Evolutionary conservation across 139 green algal genomes (phyloP), one percentile per base, ranked within the genome.

Genomic region (Coccomyxa sp.): DNA sequence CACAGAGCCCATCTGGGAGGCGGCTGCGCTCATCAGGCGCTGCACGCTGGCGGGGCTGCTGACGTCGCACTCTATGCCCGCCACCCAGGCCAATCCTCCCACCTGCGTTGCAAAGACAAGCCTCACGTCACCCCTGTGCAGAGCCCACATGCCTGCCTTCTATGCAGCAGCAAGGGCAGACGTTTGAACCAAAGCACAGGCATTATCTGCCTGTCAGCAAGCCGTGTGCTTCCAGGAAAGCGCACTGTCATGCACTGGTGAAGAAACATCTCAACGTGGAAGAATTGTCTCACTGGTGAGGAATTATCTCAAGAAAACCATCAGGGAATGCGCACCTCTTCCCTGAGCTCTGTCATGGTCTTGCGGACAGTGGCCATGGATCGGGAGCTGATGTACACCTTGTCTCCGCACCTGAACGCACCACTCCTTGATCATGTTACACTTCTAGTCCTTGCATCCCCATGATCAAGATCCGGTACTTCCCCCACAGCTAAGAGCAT

Each of bases 341-440:
- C 71, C 6, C 76, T 75, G 34, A 93, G 78, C 76, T 89, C 81
- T 37, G 75, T 70, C 14, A 77, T 82, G 0, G 34, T 79, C 4
- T 55, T 34, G 1, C 44, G 55, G 58, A 82, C 39, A 2, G 44
- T 55, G 24, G 38, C 41, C 29, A 79, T 37, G n/a, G 70, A 86
- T 54, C 92, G 84, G 18, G 85, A 89, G 0, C 89, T 90, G 69
- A 97, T 79, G n/a, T 94, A 16, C 14, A 97, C 93, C 8, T 58
- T 72, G 87, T 94, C 89, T 6, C 89, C 89, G 39, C 55, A 50
- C 74, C 72, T 77, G 72, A 2, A 64, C 22, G 27, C 50, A 64
- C 50, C 50, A 64, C 18, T 31, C n/a, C n/a, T n/a, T n/a, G n/a
- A n/a, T n/a, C n/a, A n/a, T n/a, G n/a, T n/a, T n/a, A n/a, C n/a